These are phyloP conservation scores for Fusarium sp. DNA, from an alignment of 2,329 filamentous ascomycete species.

Conservation along the genomic window DNA sequence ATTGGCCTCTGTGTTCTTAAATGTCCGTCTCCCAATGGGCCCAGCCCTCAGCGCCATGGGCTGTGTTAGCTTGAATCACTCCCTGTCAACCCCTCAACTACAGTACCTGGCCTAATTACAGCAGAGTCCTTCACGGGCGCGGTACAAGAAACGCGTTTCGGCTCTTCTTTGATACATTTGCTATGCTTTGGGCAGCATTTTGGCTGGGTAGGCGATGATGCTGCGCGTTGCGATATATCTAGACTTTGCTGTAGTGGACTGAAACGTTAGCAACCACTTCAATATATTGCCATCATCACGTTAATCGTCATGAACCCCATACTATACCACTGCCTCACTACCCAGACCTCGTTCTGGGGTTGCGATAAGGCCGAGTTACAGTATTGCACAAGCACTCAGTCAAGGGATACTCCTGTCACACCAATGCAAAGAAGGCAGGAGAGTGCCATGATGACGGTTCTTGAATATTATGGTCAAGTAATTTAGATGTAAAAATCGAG, in stretches of 20 bases:
- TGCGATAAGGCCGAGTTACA: not conserved
- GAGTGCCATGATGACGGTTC: not conserved
- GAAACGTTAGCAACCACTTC: not conserved
- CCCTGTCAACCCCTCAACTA: not conserved
- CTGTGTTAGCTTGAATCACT: not conserved
- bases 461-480: not conserved
- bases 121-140: not conserved
- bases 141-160: not conserved
- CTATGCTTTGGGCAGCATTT: not conserved
- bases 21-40: not conserved
- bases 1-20: not conserved
- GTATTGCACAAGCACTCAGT: not conserved
- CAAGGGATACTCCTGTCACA: not conserved
- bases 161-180: not conserved
- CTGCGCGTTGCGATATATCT: not conserved
- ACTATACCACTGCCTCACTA: not conserved
- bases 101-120: not conserved
- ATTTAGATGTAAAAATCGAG: too few relatives aligned
- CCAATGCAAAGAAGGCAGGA: not conserved
- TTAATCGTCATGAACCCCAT: not conserved
- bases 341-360: not conserved
- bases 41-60: not conserved
- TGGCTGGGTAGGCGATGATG: not conserved
- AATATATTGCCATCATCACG: too few relatives aligned
- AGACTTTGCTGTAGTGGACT: not conserved